Base-by-base conservation (phyloP, 176 grass and related monocot genomes). In the Zoysia japonica region DNA sequence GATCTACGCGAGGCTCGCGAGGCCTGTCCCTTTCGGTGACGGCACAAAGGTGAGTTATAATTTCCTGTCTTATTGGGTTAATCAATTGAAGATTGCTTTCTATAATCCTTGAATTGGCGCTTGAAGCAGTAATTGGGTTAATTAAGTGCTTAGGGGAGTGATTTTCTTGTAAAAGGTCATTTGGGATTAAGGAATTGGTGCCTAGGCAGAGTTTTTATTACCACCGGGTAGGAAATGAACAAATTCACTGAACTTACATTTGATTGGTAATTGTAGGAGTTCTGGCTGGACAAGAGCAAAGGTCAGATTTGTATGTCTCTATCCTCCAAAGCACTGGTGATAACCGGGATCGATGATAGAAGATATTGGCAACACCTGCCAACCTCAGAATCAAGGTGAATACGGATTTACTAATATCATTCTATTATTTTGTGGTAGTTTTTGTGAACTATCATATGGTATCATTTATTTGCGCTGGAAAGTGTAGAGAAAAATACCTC, bases 311-410 rank as follows among this genome's bases (percentile, higher is more conserved):
- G 94, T 56, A 92, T 97, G 94, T 82, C 89, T 5, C 80, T 97
- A 53, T 87, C 91, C 28, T 92, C 94, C 9, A 97, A 88, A 87
- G 72, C 89, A 35, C 85, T 94, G 61, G 82, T 88, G 50, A 97
- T 97, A 70, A 94, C 87, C 35, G 95, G 95, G 68, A 73, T 97
- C 54, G 83, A 90, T 56, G 95, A 97, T 37, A 77, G 85, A 40
- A 94, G 91, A 93, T 98, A 94, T 65, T 98, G 91, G 95, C 88
- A 83, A 53, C 78, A 94, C 47, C 79, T 94, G 53, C 86, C 90
- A 47, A 97, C 95, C 8, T 82, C 84, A 51, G 95, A 98, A 90
- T 97, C 94, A 61, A 86, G 94, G 91, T 97, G 83, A 79, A 37
- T 43, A 59, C 11, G 48, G 2, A 46, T 42, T 85, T 50, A 12